A percentile compares a stretch with the other conserved stretches of the same genome.
phyloP scores from a whole-genome alignment of 805 yeast species.

The Spencermartinsiella europaea region DNA sequence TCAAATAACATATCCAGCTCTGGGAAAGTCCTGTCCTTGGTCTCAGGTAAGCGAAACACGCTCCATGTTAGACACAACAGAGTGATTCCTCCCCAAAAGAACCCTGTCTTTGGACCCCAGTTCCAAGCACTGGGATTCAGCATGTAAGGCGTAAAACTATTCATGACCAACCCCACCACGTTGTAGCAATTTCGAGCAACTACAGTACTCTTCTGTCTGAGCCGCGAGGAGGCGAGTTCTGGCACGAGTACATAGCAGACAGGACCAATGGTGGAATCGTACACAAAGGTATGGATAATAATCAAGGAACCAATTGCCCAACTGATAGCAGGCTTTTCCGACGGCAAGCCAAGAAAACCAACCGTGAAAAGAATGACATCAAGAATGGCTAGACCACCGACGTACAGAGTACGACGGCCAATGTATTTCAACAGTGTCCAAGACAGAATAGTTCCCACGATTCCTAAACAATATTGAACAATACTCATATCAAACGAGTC shows the following conservation, averaged over 20 bases:
- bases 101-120: constrained; percentile 44
- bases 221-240: constrained; percentile 38
- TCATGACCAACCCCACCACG: constrained; percentile 15
- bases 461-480: constrained; percentile 42
- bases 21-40: constrained; percentile 51
- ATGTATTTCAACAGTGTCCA: constrained; percentile 19
- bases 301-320: constrained; percentile 37
- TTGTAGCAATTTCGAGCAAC: constrained; percentile 34
- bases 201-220: constrained; percentile 39
- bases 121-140: constrained; percentile 34
- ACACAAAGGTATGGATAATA: constrained; percentile 40
- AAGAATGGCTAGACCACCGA: constrained; percentile 34
- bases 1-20: constrained; percentile 53
- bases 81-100: constrained; percentile 40
- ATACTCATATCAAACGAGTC: constrained; percentile 45
- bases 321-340: constrained; percentile 28
- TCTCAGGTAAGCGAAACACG: constrained; percentile 53
- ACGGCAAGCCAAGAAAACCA: constrained; percentile 39
- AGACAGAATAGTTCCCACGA: constrained; percentile 36
- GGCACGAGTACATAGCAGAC: constrained; percentile 37
- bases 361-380: constrained; percentile 36
- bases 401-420: constrained; percentile 22
- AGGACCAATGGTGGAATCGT: constrained; percentile 42
- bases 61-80: constrained; percentile 35
- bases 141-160: constrained; percentile 37